Conservation (phyloP, 73 alveolate genomes). For the Paramecium caudatum region DNA sequence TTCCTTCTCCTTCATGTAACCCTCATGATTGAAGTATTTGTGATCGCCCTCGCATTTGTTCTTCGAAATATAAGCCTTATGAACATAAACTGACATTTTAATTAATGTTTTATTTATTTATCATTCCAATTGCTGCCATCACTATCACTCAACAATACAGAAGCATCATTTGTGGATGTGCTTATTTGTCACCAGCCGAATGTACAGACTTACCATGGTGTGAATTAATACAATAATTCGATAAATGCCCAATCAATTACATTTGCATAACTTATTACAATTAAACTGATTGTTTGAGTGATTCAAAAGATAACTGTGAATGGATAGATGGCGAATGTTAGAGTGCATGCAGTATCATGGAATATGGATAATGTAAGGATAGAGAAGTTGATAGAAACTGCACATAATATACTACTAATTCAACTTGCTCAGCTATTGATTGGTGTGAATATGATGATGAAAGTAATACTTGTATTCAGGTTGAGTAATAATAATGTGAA, state of each 20-base stretch:
- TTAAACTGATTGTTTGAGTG: not conserved
- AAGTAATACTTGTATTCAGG: not conserved
- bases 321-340: not conserved
- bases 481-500: not conserved
- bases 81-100: slow-evolving; percentile 38
- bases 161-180: not conserved
- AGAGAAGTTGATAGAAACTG: not conserved
- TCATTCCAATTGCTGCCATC: not conserved
- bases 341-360: not conserved
- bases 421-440: not conserved
- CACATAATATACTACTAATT: not conserved
- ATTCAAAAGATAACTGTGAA: not conserved
- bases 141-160: not conserved
- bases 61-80: slow-evolving; percentile 2
- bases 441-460: not conserved
- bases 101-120: slow-evolving; percentile 28
- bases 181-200: not conserved
- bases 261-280: not conserved
- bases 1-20: not conserved
- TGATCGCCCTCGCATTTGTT: slow-evolving; percentile 16
- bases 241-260: not conserved
- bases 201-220: not conserved
- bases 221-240: not conserved
- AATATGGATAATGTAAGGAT: not conserved
- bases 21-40: slow-evolving; percentile 10